Evolutionary conservation across 768 basidiomycete genomes (phyloP).

Genomic region (Lentinula boryana): DNA sequence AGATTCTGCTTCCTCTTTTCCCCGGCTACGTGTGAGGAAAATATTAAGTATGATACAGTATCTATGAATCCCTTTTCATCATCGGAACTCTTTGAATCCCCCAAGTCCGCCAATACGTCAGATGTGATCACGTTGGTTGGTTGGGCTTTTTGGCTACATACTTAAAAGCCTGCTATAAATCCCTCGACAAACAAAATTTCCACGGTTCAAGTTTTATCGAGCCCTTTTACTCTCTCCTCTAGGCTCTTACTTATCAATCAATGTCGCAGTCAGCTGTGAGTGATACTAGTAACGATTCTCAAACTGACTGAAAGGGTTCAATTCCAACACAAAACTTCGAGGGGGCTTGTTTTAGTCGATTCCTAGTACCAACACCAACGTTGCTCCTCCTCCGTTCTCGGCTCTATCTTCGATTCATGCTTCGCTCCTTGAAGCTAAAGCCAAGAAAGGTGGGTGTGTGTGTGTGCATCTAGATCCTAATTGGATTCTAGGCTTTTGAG

Average conservation of each 20-base stretch:
- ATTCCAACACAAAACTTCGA: background rate
- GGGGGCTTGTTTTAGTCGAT: constrained; percentile 14
- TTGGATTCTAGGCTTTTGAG: background rate
- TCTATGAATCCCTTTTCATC: background rate
- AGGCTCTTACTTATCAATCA: no score
- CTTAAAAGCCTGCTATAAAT: background rate
- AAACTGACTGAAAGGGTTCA: background rate
- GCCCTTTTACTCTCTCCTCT: background rate
- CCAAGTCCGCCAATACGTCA: background rate
- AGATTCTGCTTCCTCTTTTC: background rate
- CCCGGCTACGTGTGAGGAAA: background rate
- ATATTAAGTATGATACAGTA: no score
- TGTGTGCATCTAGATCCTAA: no score
- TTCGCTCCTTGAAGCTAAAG: constrained; percentile 60
- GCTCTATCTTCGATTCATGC: constrained; percentile 46
- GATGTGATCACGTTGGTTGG: background rate
- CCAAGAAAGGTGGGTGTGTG: constrained; percentile 54
- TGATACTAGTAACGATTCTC: constrained; percentile 6
- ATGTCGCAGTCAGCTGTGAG: constrained; percentile 36
- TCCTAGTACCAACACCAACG: constrained; percentile 35
- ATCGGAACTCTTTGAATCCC: background rate
- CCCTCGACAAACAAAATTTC: background rate
- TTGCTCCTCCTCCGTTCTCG: constrained; percentile 36
- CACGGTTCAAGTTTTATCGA: background rate
- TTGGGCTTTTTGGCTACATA: background rate